Evolutionary conservation across 2,329 filamentous ascomycete species (phyloP), one percentile per base, ranked within the genome.

Genomic region (Trichothecium roseum): DNA sequence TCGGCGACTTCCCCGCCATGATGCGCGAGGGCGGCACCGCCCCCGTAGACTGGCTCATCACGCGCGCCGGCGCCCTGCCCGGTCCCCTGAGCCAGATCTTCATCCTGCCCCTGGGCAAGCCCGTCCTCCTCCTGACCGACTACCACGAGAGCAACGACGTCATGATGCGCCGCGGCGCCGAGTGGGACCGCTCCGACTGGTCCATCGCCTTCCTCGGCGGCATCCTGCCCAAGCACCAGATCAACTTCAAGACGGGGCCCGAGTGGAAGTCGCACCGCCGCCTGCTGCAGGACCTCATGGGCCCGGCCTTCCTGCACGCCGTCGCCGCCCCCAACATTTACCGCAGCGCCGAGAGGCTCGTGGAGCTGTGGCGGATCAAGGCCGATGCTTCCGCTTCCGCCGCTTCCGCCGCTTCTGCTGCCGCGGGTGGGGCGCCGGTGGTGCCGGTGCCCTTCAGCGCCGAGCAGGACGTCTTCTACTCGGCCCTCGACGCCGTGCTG

Each of bases 31-130:
- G 18, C 13, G 35, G 40, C 16, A 18, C 20, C 18, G 18, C 27
- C 4, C 28, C 27, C 18, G 37, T 36, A 17, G 32, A 37, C 17
- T 45, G 42, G 52, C 45, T 55, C 38, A 18, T 33, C 16, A 18
- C 15, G 12, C 14, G 20, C 12, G 31, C 31, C 14, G 18, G 14
- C 17, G 28, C 32, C 8, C 51, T 59, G 30, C 43, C 59, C 5
- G 57, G 55, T 13, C 62, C 65, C 1, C 54, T 72, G 38, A 45
- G 61, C 5, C 69, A 74, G 42, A 48, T 64, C 8, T 71, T 71
- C 45, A 46, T 68, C 28, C 8, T 10, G 7, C 65, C 67, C 1
- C 53, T 67, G 12, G 42, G 44, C 2, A 52, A 50, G 20, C 69
- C 67, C 2, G 56, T 54, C 45, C 50, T 72, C 1, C 37, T 71